Evolutionary conservation across 2,329 filamentous ascomycete genomes (phyloP), one percentile per base, ranked within the genome.

Genomic region (Penicillium polonicum): DNA sequence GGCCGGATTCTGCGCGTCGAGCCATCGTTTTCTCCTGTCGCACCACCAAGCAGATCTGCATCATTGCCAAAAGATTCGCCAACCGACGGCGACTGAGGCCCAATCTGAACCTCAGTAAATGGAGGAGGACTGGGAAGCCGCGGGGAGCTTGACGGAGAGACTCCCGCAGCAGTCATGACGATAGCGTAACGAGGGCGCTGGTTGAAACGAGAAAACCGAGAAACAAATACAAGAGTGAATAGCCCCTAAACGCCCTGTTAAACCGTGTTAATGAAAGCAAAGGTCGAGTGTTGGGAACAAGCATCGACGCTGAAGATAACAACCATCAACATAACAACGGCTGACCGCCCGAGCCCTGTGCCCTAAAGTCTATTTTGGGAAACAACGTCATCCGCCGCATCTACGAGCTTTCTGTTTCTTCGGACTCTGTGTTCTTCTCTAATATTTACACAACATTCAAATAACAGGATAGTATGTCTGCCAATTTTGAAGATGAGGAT

Each of bases 51-150:
- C 58, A 77, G 68, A 70, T 82, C 77, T 68, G 86, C 75, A 83
- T 84, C 72, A 82, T 84, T 65, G 75, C 83, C 80, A 78, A 84
- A 76, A 68, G 84, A 71, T 72, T 87, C 75, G 49, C 86, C 82
- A 62, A 87, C 80, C 19, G 83, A 83, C 2, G 91, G 91, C 49
- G 91, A 94, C 68, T 87, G 87, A 55, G 89, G 88, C 8, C 86
- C 89, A 62, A 96, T 88, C 78, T 97, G 93, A 65, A 96, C 94
- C 77, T 99, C 94, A 60, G 93, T 91, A 57, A 95, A 88, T 35
- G 94, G 94, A 58, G 94, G 94, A 60, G 94, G 94, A 76, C 92
- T 97, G 59, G 94, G 94, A 51, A 99, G 86, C 72, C 94, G 89
- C 63, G 94, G 93, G 48, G 92, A 97, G 76, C 86, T 93, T 62